A percentile compares a stretch with the other conserved stretches of the same genome.
These are phyloP conservation scores for Gryganskiella cystojenkinii DNA, from an alignment of 192 early-diverging fungal genomes.

Conservation along the genomic window DNA sequence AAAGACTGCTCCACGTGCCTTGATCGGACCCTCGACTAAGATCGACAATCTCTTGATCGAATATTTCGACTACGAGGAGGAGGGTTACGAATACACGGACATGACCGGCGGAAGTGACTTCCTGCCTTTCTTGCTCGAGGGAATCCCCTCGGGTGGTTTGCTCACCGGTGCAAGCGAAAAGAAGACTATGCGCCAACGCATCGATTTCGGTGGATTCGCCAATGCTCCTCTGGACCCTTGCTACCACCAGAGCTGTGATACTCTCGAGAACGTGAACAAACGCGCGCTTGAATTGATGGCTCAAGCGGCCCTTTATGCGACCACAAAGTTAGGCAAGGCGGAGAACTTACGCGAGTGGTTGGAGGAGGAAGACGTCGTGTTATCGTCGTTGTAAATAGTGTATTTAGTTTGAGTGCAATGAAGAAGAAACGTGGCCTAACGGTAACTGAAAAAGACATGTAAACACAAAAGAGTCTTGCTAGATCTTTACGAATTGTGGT, in stretches of 20 bases:
- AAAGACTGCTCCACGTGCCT: constrained; percentile 63
- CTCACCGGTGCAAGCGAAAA: constrained; percentile 69
- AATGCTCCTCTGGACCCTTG: constrained; percentile 73
- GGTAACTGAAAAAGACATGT: too few species aligned
- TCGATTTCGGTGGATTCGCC: constrained; percentile 70
- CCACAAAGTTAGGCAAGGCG: constrained; percentile 30
- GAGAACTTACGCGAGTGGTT: constrained; percentile 43
- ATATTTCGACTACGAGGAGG: constrained; percentile 60
- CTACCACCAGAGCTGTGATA: constrained; percentile 78
- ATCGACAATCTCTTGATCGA: constrained; percentile 70
- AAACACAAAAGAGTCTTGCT: too few species aligned
- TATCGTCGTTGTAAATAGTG: constrained; percentile 4
- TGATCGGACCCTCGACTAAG: constrained; percentile 60
- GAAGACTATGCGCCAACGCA: constrained; percentile 67
- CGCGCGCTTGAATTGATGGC: constrained; percentile 58
- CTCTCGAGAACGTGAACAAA: constrained; percentile 70
- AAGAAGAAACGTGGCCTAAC: too few species aligned
- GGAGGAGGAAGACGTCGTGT: not conserved
- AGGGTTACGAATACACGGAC: constrained; percentile 62
- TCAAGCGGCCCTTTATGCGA: constrained; percentile 47
- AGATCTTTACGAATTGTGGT: too few species aligned
- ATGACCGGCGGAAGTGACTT: constrained; percentile 76
- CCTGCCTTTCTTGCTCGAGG: constrained; percentile 72
- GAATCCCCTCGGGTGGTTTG: constrained; percentile 71
- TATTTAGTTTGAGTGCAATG: too few species aligned